These are phyloP conservation scores for Coemansia sp. DNA, from an alignment of 192 early-diverging fungal species.

Conservation along the genomic window DNA sequence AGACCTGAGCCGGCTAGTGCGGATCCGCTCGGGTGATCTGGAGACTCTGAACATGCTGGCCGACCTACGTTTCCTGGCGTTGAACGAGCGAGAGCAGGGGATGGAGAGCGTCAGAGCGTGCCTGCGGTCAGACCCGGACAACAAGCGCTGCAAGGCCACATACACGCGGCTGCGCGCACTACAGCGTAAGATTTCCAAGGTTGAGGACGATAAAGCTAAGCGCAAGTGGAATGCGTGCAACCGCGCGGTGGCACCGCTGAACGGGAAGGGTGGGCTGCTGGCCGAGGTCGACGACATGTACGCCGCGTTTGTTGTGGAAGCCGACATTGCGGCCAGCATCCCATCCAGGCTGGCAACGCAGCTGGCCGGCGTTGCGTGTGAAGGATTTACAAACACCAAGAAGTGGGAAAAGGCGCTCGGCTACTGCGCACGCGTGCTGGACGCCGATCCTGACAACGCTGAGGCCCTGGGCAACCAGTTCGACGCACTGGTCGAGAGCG, in stretches of 20 bases:
- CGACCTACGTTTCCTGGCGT: conserved; percentile 65
- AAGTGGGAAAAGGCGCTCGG: conserved; percentile 57
- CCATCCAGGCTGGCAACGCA: conserved; percentile 40
- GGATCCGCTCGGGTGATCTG: conserved; percentile 68
- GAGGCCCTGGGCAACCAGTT: conserved; percentile 75
- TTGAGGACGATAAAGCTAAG: conserved; percentile 58
- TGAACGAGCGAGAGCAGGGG: conserved; percentile 72
- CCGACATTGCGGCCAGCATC: conserved; percentile 17
- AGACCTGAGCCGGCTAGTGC: conserved; percentile 75
- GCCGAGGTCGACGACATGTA: conserved; percentile 37
- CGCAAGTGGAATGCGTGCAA: conserved; percentile 61
- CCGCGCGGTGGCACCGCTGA: conserved; percentile 32
- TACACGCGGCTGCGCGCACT: conserved; percentile 73
- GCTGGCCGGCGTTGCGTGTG: conserved; percentile 44
- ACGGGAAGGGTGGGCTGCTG: conserved; percentile 41
- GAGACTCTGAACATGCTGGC: conserved; percentile 65
- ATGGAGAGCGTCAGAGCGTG: conserved; percentile 79
- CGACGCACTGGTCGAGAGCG: conserved; percentile 64
- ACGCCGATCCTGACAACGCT: conserved; percentile 66
- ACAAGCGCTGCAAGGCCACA: conserved; percentile 80
- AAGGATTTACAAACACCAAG: conserved; percentile 50
- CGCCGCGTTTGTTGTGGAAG: conserved; percentile 24
- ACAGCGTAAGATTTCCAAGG: conserved; percentile 67
- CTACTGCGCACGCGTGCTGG: conserved; percentile 71
- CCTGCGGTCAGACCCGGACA: conserved; percentile 86